A percentile compares a stretch with the other conserved stretches of the same genome.
phyloP scores from a whole-genome alignment of 2,329 filamentous ascomycete species.

The Pyrenophora graminea region DNA sequence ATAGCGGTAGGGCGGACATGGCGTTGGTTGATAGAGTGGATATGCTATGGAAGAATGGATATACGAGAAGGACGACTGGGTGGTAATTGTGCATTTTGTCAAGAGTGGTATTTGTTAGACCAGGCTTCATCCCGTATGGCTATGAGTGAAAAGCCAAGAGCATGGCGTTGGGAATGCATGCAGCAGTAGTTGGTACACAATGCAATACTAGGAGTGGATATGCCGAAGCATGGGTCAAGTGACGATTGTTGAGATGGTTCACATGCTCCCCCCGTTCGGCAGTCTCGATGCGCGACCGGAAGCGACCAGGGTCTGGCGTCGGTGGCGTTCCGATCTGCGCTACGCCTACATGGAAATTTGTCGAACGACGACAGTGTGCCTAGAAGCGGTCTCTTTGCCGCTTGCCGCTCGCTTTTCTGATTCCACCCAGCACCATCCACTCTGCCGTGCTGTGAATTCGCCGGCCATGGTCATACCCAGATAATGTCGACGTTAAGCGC shows the following conservation, averaged over 20 bases:
- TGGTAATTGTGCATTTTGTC: not conserved
- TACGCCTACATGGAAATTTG: conserved; percentile 19
- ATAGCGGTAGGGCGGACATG: not conserved
- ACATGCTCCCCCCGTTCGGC: conserved; percentile 4
- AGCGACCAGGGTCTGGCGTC: conserved; percentile 13
- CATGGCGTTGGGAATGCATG: too few relatives aligned
- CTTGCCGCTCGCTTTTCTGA: conserved; percentile 7
- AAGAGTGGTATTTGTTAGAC: not conserved
- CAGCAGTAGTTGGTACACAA: too few relatives aligned
- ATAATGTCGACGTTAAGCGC: conserved; percentile 38
- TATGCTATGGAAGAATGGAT: not conserved
- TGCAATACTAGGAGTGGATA: too few relatives aligned
- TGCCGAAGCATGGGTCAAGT: too few relatives aligned
- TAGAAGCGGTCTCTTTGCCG: conserved; percentile 9
- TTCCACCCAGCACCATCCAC: not conserved
- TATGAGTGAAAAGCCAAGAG: too few relatives aligned
- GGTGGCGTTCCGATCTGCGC: conserved; percentile 17
- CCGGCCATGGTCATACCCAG: conserved; percentile 24
- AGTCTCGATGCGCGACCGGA: conserved; percentile 12
- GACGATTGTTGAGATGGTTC: too few relatives aligned
- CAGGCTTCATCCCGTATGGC: too few relatives aligned
- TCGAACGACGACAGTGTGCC: conserved; percentile 19
- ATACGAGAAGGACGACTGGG: not conserved
- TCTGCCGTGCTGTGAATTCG: conserved; percentile 7
- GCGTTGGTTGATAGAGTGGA: conserved; percentile 9